Evolutionary conservation across 1,284 basidiomycete genomes (phyloP).

Genomic region (Irpex lacteus): DNA sequence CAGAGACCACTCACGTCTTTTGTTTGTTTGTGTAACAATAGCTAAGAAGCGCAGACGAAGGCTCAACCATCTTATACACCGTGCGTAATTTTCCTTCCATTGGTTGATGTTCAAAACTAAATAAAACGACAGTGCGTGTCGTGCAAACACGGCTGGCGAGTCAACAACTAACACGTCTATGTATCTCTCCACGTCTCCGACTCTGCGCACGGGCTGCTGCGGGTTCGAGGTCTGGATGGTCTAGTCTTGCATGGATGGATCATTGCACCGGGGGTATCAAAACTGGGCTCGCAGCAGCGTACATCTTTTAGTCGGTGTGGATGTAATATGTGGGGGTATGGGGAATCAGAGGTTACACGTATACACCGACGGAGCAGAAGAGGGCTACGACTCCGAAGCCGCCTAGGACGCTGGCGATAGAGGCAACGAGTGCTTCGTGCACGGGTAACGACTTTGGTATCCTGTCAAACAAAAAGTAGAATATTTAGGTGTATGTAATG

Average conservation of each 20-base stretch:
- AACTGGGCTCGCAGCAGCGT: background rate
- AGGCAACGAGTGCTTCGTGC: conserved; percentile 67
- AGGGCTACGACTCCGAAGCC: conserved; percentile 86
- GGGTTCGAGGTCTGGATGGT: background rate
- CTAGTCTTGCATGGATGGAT: background rate
- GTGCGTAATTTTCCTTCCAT: conserved; percentile 36
- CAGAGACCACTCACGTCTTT: no score
- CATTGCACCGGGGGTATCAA: background rate
- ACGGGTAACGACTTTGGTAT: conserved; percentile 72
- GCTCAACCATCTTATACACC: conserved; percentile 81
- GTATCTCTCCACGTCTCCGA: background rate
- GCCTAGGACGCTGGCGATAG: conserved; percentile 72
- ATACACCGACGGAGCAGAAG: conserved; percentile 84
- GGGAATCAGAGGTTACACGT: conserved; percentile 62
- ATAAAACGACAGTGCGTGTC: conserved; percentile 50
- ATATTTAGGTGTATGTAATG: background rate
- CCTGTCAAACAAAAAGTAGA: conserved; percentile 34
- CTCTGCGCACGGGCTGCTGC: background rate
- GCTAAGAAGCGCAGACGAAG: conserved; percentile 88
- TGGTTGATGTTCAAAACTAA: background rate
- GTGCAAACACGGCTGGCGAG: conserved; percentile 75
- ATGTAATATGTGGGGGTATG: no score
- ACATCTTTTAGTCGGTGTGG: background rate
- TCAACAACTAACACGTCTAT: conserved; percentile 55
- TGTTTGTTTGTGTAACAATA: conserved; percentile 31